phyloP scores from a whole-genome alignment of 306 rosid genomes.

The Rosa multiflora region DNA sequence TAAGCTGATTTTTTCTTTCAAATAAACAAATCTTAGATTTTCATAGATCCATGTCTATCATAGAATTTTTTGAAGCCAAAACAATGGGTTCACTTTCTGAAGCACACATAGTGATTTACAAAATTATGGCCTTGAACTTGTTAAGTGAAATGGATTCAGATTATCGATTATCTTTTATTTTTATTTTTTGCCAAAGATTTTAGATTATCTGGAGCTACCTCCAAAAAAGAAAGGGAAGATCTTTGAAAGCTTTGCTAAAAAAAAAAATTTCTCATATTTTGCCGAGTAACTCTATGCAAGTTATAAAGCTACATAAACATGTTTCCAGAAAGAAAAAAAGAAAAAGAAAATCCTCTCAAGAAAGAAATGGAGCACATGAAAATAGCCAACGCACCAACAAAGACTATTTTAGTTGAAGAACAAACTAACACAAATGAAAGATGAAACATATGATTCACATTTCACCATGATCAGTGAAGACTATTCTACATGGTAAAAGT shows the following conservation, averaged over 20 bases:
- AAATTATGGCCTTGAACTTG: background rate
- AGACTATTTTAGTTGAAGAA: background rate
- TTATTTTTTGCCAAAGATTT: too few species aligned
- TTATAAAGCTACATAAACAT: background rate
- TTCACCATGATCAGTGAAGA: background rate
- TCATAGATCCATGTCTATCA: background rate
- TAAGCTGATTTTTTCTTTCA: background rate
- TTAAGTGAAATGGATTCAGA: background rate
- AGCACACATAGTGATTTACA: background rate
- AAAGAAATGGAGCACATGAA: background rate
- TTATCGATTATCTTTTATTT: too few species aligned
- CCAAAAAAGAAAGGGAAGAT: background rate
- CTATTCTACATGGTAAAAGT: slow-evolving; percentile 6
- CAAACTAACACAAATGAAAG: background rate
- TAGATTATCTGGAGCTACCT: background rate
- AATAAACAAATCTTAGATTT: background rate
- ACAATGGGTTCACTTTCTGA: background rate
- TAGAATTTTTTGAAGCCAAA: background rate
- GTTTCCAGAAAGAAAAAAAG: background rate
- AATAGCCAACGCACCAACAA: background rate
- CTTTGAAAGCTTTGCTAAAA: background rate
- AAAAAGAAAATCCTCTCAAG: background rate
- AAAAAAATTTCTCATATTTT: background rate
- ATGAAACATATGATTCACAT: background rate
- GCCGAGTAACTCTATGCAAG: background rate